Conservation (phyloP, 495 filamentous ascomycete species). For the Trichoderma asperelloides region DNA sequence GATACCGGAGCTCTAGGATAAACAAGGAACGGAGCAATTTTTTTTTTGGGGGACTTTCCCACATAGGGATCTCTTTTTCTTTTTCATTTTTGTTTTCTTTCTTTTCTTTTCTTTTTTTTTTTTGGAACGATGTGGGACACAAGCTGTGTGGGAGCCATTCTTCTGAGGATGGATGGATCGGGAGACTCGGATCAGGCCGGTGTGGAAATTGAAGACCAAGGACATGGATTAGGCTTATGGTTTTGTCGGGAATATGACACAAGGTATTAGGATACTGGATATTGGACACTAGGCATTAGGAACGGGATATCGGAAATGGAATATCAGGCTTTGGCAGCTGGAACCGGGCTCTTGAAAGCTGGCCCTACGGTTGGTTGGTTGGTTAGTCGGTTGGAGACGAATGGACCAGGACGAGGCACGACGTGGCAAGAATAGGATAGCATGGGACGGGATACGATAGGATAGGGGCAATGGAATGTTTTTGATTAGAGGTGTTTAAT, state of each 20-base stretch:
- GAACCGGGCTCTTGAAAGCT: not conserved
- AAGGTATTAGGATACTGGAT: not conserved
- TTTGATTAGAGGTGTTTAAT: not conserved
- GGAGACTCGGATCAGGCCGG: conserved; percentile 3
- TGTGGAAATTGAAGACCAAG: not conserved
- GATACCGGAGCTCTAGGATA: conserved; percentile 1
- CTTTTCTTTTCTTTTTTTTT: not conserved
- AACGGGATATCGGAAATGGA: not conserved
- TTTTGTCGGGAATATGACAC: not conserved
- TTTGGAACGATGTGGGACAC: not conserved
- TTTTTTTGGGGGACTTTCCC: not conserved
- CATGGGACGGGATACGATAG: not conserved
- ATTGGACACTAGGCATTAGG: not conserved
- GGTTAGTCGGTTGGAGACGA: not conserved
- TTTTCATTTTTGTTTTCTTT: not conserved
- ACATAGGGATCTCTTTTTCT: not conserved
- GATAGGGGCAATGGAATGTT: not conserved
- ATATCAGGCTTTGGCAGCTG: not conserved
- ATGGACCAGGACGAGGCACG: not conserved
- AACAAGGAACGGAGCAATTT: not conserved
- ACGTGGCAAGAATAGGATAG: not conserved
- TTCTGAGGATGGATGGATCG: not conserved
- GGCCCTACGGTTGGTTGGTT: not conserved
- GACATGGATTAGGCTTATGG: not conserved
- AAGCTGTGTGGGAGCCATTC: not conserved